These are phyloP conservation scores for Saturnispora quitensis DNA, from an alignment of 805 yeast genomes.

Conservation along the genomic window DNA sequence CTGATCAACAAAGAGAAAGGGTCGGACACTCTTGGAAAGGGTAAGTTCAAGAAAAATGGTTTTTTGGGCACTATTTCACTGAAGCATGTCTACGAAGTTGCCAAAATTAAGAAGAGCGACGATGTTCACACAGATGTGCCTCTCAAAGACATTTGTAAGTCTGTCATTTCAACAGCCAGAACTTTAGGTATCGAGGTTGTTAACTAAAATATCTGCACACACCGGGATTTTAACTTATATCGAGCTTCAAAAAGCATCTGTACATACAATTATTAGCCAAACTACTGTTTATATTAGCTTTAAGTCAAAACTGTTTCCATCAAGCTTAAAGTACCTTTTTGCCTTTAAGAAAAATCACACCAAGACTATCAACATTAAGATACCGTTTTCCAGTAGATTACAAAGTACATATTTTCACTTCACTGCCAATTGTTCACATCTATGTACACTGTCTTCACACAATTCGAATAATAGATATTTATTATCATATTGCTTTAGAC, in stretches of 20 bases:
- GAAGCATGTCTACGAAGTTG: conserved; percentile 91
- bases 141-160: conserved; percentile 68
- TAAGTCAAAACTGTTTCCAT: background rate
- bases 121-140: conserved; percentile 63
- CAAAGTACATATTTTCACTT: too few relatives aligned
- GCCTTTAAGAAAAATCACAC: too few relatives aligned
- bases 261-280: conserved; percentile 1
- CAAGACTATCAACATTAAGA: too few relatives aligned
- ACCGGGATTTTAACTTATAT: background rate
- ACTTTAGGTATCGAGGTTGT: conserved; percentile 81
- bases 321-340: too few relatives aligned
- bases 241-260: background rate
- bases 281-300: background rate
- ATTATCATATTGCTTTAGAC: background rate
- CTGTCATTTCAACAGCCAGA: conserved; percentile 81
- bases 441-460: too few relatives aligned
- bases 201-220: conserved; percentile 30
- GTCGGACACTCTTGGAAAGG: conserved; percentile 60
- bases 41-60: conserved; percentile 33
- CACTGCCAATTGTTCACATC: too few relatives aligned
- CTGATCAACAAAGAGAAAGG: conserved; percentile 82
- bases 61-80: conserved; percentile 42
- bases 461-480: too few relatives aligned
- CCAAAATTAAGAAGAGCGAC: conserved; percentile 86
- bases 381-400: too few relatives aligned